Percentiles rank a stretch among this genome's conserved stretches.
phyloP scores from a whole-genome alignment of 306 rosid species.

The Castanea sativa region DNA sequence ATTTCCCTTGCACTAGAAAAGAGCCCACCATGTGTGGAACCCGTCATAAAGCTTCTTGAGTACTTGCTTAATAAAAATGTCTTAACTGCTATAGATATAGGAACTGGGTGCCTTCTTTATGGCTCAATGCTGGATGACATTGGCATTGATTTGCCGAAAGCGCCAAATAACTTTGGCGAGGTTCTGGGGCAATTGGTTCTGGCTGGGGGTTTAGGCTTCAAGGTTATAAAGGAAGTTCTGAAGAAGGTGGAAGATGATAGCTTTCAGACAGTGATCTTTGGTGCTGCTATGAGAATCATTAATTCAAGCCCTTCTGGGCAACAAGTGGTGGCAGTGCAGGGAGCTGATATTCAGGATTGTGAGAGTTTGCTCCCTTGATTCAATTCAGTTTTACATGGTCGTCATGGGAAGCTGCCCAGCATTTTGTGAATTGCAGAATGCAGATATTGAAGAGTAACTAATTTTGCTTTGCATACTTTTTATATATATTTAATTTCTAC shows the following conservation, averaged over 20 bases:
- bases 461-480: no score
- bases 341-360: conserved; percentile 34
- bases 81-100: conserved; percentile 26
- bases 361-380: conserved; percentile 25
- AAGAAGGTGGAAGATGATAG: conserved; percentile 34
- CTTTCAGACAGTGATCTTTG: conserved; percentile 20
- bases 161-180: conserved; percentile 41
- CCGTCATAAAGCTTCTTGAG: conserved; percentile 29
- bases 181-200: conserved; percentile 30
- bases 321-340: conserved; percentile 13
- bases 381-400: background rate
- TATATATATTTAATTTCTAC: no score
- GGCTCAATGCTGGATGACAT: conserved; percentile 39
- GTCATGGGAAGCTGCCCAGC: background rate
- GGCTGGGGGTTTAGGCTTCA: conserved; percentile 24
- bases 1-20: conserved; percentile 34
- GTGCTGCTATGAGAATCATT: conserved; percentile 24
- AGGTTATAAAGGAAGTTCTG: conserved; percentile 30
- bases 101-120: conserved; percentile 15
- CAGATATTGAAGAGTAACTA: no score
- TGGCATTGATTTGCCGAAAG: conserved; percentile 37
- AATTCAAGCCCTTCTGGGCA: conserved; percentile 30
- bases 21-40: conserved; percentile 39
- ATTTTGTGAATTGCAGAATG: background rate
- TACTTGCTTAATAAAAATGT: conserved; percentile 22